phyloP scores from a whole-genome alignment of 805 yeast genomes.

The Ascoidea tarda region DNA sequence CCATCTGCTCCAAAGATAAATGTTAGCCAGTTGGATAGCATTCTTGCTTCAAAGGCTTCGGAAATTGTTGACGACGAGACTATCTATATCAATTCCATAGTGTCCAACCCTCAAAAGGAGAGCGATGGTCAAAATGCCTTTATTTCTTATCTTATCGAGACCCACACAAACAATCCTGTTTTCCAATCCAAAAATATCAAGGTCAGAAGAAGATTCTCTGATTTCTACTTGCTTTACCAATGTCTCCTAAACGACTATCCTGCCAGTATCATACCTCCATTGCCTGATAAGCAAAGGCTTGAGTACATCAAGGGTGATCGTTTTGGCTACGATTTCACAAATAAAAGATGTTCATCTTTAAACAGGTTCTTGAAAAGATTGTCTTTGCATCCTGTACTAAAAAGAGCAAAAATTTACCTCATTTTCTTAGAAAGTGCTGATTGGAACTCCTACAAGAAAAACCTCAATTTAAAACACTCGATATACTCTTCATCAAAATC shows the following conservation, averaged over 20 bases:
- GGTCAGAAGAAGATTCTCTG: constrained; percentile 75
- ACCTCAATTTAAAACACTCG: constrained; percentile 24
- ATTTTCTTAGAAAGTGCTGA: constrained; percentile 61
- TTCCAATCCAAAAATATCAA: constrained; percentile 29
- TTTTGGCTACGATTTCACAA: constrained; percentile 73
- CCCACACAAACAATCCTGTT: constrained; percentile 48
- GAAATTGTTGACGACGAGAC: constrained; percentile 2
- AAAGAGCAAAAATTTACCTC: constrained; percentile 55
- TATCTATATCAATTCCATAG: constrained; percentile 24
- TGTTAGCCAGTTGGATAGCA: not conserved
- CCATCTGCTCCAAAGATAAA: not conserved
- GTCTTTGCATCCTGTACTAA: constrained; percentile 57
- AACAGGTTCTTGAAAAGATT: constrained; percentile 64
- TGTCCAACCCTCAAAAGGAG: constrained; percentile 53
- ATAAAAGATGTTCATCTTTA: constrained; percentile 67
- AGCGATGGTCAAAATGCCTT: constrained; percentile 65
- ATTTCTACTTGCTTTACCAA: constrained; percentile 66
- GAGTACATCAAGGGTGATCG: constrained; percentile 92
- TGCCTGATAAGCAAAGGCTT: constrained; percentile 83
- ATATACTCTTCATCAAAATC: constrained; percentile 7
- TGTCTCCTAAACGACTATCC: constrained; percentile 70
- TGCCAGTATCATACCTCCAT: constrained; percentile 78
- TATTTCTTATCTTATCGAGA: constrained; percentile 55
- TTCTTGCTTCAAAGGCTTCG: not conserved
- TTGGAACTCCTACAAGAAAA: constrained; percentile 57